Conservation (phyloP, 495 filamentous ascomycete species). For the Trichoderma virens region DNA sequence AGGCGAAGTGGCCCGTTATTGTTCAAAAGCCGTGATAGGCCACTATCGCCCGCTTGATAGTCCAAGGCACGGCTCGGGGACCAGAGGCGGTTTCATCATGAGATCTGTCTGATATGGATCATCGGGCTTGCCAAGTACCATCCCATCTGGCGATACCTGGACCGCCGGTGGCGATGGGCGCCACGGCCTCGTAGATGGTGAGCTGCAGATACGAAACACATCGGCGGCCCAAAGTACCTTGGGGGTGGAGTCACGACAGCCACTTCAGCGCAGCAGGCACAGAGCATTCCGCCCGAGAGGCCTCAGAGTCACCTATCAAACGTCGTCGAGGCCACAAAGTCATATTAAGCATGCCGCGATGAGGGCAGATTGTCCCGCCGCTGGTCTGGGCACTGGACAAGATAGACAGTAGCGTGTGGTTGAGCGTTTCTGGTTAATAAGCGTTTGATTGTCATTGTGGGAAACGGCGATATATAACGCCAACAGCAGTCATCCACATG, state of each 20-base stretch:
- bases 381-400: not conserved
- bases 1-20: not conserved
- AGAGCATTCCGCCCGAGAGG: not conserved
- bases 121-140: not conserved
- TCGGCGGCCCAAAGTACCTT: not conserved
- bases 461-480: not conserved
- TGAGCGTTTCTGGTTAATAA: not conserved
- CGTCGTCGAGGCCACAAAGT: not conserved
- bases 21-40: not conserved
- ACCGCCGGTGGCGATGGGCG: not conserved
- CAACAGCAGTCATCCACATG: not conserved
- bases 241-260: not conserved
- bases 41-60: not conserved
- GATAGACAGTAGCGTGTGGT: not conserved
- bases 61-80: not conserved
- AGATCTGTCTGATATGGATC: conserved; percentile 9
- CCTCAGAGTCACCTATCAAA: conserved; percentile 1
- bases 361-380: not conserved
- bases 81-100: conserved; percentile 1
- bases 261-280: not conserved
- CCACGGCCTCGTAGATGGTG: not conserved
- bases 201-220: not conserved
- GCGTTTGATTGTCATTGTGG: not conserved
- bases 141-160: not conserved
- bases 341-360: not conserved